Base-by-base conservation (phyloP, 2,329 filamentous ascomycete genomes). In the Ophiostoma sp. region DNA sequence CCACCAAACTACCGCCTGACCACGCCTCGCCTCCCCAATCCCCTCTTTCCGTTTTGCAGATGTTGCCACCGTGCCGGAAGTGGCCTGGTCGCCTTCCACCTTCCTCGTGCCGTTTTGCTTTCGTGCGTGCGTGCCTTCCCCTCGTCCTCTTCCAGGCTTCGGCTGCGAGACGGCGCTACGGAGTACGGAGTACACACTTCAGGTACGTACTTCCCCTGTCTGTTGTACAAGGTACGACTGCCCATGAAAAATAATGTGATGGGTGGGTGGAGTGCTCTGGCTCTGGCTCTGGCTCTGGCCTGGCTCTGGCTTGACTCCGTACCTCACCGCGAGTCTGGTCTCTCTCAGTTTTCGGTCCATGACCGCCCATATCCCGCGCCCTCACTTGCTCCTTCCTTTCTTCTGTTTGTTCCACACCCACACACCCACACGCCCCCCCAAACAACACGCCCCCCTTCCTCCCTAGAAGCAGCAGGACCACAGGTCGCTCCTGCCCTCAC, bases 271-370 rank as follows among this genome's bases (percentile, higher is more conserved):
- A 36, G 60, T 69, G 68, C 65, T 69, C 58, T 70, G 27, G 16
- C 60, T 42, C 5, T 55, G 49, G 49, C 49, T 55, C 27, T 55
- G 18, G 49, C 55, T 60, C 14, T 40, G 27, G 11, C 12, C 38
- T 58, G 18, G 49, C 18, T 38, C 70, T 27, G 27, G 27, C 27
- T 27, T 27, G 27, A 27, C n/a, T 70, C 71, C 27, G 9, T 11
- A 70, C 68, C 70, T 73, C 72, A 73, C 72, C 72, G 72, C 72
- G 72, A 73, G 49, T 55, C 49, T 55, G 49, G 49, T n/a, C 70
- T 71, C 44, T 66, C 66, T 65, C 60, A 67, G 38, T 62, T 67
- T 67, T 71, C 65, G 67, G 69, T 63, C 67, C 70, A 69, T 70
- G 66, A 64, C 64, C 67, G 58, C 64, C 42, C 66, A 55, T 69